A percentile compares a stretch with the other conserved stretches of the same genome.
These are phyloP conservation scores for Tuber indicum DNA, from an alignment of 495 filamentous ascomycete species.

Conservation along the genomic window DNA sequence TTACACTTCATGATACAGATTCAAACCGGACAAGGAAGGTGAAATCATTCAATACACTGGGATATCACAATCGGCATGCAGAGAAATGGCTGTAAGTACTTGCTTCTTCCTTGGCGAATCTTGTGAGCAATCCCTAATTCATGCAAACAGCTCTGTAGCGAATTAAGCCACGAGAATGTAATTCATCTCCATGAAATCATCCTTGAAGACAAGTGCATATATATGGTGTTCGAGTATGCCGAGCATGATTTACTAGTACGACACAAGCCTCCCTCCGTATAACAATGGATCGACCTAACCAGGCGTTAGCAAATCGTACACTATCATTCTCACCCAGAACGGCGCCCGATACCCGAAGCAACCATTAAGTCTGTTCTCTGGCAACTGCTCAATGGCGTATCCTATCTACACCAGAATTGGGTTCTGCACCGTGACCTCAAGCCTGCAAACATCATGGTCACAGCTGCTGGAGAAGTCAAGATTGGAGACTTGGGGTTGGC, in stretches of 20 bases:
- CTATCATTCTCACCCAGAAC: constrained; percentile 82
- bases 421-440: constrained; percentile 95
- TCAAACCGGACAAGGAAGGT: constrained; percentile 99
- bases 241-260: constrained; percentile 77
- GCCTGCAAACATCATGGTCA: constrained; percentile 98
- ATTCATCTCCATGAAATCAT: constrained; percentile 93
- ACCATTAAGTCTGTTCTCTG: constrained; percentile 90
- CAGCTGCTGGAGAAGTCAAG: constrained; percentile 76
- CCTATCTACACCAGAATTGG: constrained; percentile 96
- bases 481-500: constrained; percentile 92
- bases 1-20: constrained; percentile 48
- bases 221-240: constrained; percentile 99
- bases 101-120: not conserved
- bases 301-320: constrained; percentile 74
- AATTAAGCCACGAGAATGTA: constrained; percentile 81
- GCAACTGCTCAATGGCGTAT: constrained; percentile 85
- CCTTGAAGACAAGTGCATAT: constrained; percentile 97
- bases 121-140: constrained; percentile 8
- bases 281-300: not conserved
- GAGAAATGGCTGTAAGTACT: constrained; percentile 72
- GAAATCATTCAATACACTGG: constrained; percentile 91
- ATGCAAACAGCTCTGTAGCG: constrained; percentile 63
- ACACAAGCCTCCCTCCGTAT: not conserved
- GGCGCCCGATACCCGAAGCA: constrained; percentile 76
- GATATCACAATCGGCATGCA: constrained; percentile 92